phyloP scores from a whole-genome alignment of 306 rosid genomes.

The Dryas drummondii region DNA sequence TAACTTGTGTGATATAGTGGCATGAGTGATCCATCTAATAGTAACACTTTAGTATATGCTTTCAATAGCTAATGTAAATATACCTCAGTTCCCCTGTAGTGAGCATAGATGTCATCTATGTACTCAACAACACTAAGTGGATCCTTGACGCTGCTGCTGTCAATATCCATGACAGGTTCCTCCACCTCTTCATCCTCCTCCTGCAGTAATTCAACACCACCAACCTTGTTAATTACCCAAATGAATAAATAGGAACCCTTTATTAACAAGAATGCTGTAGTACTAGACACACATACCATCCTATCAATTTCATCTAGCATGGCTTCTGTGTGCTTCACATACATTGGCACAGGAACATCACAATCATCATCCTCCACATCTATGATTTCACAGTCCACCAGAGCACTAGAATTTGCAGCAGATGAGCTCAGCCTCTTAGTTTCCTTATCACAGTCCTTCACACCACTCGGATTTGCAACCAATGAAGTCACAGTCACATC shows the following conservation, averaged over 20 bases:
- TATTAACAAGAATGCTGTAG: background rate
- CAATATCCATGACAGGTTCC: slow-evolving; percentile 45
- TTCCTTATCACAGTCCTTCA: slow-evolving; percentile 14
- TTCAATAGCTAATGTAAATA: background rate
- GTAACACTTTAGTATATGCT: background rate
- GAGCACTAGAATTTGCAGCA: slow-evolving; percentile 28
- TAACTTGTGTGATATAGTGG: background rate
- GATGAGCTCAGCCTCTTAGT: slow-evolving; percentile 17
- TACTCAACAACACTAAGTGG: slow-evolving; percentile 50
- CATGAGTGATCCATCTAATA: background rate
- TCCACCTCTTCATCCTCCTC: slow-evolving; percentile 51
- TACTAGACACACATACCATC: slow-evolving; percentile 38
- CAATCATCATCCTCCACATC: slow-evolving; percentile 40
- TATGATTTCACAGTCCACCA: slow-evolving; percentile 30
- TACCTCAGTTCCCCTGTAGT: slow-evolving; percentile 55
- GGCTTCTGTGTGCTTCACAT: slow-evolving; percentile 62
- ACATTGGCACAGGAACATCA: slow-evolving; percentile 47
- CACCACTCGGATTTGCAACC: slow-evolving; percentile 5
- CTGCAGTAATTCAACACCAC: slow-evolving; percentile 22
- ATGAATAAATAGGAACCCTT: background rate
- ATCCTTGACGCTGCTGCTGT: slow-evolving; percentile 34
- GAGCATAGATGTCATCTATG: slow-evolving; percentile 42
- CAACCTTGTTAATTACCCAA: background rate
- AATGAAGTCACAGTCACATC: background rate
- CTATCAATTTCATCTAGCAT: slow-evolving; percentile 52